These are phyloP conservation scores for Linnemannia hyalina DNA, from an alignment of 192 early-diverging fungal genomes.

Conservation along the genomic window DNA sequence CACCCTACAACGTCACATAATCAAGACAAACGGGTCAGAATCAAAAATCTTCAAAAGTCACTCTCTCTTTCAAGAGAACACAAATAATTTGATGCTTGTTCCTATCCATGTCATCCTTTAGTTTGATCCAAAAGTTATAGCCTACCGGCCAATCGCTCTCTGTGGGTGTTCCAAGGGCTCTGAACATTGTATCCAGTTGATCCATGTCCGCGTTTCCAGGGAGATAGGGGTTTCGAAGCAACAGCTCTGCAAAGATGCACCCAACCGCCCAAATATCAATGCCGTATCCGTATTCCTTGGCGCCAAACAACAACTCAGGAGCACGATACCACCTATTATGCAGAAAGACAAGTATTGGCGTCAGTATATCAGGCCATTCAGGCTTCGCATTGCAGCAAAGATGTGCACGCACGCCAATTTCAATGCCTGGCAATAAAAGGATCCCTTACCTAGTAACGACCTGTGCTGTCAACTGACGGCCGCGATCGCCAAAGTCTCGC, in stretches of 20 bases:
- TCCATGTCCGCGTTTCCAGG: constrained; percentile 86
- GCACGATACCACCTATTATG: constrained; percentile 90
- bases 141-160: constrained; percentile 85
- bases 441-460: constrained; percentile 84
- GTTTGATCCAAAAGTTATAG: neutral
- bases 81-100: too few species aligned
- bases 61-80: too few species aligned
- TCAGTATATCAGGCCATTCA: neutral
- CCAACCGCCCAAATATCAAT: constrained; percentile 98
- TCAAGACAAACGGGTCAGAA: neutral
- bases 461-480: constrained; percentile 89
- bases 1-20: constrained; percentile 58
- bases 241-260: constrained; percentile 98
- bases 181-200: constrained; percentile 82
- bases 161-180: constrained; percentile 84
- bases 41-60: neutral
- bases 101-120: neutral
- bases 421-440: neutral
- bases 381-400: neutral
- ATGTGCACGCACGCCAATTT: neutral
- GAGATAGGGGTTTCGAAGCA: constrained; percentile 91
- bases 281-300: constrained; percentile 86
- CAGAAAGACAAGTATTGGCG: neutral
- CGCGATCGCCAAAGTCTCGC: constrained; percentile 90
- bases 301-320: constrained; percentile 94